A percentile compares a stretch with the other conserved stretches of the same genome.
phyloP scores from a whole-genome alignment of 257 asterid genomes.

The Nicotiana noctiflora region DNA sequence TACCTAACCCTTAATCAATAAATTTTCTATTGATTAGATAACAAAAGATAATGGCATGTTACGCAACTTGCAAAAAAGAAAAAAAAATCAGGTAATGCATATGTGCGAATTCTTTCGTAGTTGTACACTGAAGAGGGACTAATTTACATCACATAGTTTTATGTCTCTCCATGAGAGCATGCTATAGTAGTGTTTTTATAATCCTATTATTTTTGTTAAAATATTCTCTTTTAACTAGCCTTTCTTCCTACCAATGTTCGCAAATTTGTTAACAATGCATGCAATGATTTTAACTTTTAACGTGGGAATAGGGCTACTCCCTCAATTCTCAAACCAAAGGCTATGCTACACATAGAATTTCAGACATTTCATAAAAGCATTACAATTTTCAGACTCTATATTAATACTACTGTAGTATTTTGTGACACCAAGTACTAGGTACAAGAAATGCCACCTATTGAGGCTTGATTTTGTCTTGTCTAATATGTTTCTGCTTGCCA shows the following conservation, averaged over 20 bases:
- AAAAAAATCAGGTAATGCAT: no score
- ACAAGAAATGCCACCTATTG: neutral
- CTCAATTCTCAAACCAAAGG: neutral
- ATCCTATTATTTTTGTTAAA: neutral
- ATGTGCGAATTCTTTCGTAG: no score
- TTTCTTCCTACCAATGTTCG: neutral
- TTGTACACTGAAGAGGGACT: no score
- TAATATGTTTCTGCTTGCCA: neutral
- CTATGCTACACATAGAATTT: neutral
- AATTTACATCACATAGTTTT: no score
- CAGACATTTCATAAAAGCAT: neutral
- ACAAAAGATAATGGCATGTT: no score
- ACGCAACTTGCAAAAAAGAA: no score
- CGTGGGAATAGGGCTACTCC: neutral
- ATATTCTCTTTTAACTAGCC: neutral
- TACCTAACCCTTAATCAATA: no score
- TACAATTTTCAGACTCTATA: slow-evolving; percentile 3
- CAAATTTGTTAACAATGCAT: neutral
- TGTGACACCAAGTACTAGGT: neutral
- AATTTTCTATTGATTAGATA: no score
- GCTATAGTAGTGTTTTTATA: no score
- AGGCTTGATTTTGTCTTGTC: neutral
- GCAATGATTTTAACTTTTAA: neutral
- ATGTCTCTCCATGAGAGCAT: no score
- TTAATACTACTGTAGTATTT: neutral